Evolutionary conservation across 1,139 yeast genomes (phyloP).

Genomic region (Yamadazyma taylorii): DNA sequence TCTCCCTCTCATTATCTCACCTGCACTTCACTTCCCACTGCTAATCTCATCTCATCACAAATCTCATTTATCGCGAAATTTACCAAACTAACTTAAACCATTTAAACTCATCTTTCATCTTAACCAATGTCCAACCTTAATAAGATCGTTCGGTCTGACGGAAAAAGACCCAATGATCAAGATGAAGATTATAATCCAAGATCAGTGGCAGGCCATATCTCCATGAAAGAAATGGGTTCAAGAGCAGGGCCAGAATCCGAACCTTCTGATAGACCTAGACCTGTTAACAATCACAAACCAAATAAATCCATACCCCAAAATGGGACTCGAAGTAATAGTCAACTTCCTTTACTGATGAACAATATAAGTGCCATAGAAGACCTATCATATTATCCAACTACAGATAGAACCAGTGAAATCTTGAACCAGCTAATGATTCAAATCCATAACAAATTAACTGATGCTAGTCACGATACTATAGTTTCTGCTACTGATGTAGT

Average conservation of each 20-base stretch:
- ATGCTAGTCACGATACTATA: constrained; percentile 44
- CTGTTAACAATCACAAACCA: neutral
- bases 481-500: constrained; percentile 66
- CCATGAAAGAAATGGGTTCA: constrained; percentile 70
- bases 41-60: constrained; percentile 26
- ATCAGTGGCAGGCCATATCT: constrained; percentile 66
- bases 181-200: constrained; percentile 61
- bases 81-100: neutral
- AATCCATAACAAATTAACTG: constrained; percentile 34
- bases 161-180: constrained; percentile 32
- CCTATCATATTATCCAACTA: constrained; percentile 16
- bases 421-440: constrained; percentile 24
- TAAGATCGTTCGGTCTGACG: constrained; percentile 63
- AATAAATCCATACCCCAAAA: neutral
- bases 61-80: constrained; percentile 34
- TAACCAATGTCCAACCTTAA: constrained; percentile 35
- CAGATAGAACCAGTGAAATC: constrained; percentile 9
- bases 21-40: neutral
- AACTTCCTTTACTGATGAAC: neutral
- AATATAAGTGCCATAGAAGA: constrained; percentile 15
- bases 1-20: neutral
- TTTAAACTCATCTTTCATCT: neutral
- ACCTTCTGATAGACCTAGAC: neutral
- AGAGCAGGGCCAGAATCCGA: constrained; percentile 20
- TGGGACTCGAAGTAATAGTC: neutral